phyloP scores from a whole-genome alignment of 2,329 filamentous ascomycete genomes.

The Clarireedia monteithiana region DNA sequence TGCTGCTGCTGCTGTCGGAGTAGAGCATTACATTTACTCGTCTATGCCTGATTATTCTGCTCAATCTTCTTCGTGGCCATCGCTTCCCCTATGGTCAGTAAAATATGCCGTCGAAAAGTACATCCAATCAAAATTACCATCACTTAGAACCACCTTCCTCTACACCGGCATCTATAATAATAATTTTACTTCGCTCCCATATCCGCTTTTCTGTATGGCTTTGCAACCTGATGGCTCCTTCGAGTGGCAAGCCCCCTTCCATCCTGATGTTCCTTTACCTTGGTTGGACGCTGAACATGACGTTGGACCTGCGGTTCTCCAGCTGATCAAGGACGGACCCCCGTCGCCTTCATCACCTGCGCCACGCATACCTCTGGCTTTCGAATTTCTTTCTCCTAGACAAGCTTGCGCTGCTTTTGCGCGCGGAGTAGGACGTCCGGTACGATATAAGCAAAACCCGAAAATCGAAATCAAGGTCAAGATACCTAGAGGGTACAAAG shows the following conservation, averaged over 20 bases:
- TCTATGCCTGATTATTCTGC: conserved; percentile 93
- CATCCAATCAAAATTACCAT: conserved; percentile 55
- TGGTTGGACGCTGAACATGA: conserved; percentile 98
- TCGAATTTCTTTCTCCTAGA: conserved; percentile 75
- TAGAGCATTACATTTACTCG: conserved; percentile 92
- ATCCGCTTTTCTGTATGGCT: conserved; percentile 94
- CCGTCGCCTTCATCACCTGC: conserved; percentile 53
- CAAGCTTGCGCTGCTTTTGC: conserved; percentile 79
- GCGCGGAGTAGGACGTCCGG: conserved; percentile 67
- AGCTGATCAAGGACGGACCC: conserved; percentile 91
- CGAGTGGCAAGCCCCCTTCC: conserved; percentile 88
- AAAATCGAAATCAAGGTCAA: conserved; percentile 79
- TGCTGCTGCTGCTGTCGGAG: conserved; percentile 73
- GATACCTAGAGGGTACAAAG: conserved; percentile 79
- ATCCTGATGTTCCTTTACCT: conserved; percentile 78
- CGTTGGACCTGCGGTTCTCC: conserved; percentile 81
- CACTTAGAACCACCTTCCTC: conserved; percentile 76
- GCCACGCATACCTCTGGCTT: conserved; percentile 75
- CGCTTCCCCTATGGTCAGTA: conserved; percentile 80
- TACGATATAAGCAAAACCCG: conserved; percentile 63
- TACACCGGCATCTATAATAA: conserved; percentile 99
- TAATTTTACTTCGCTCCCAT: conserved; percentile 90
- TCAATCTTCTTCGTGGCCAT: conserved; percentile 62
- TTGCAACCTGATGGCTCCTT: conserved; percentile 78
- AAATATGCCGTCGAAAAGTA: conserved; percentile 94